Evolutionary conservation across 371 early-diverging fungal species (phyloP).

Genomic region (Scutellospora calospora): DNA sequence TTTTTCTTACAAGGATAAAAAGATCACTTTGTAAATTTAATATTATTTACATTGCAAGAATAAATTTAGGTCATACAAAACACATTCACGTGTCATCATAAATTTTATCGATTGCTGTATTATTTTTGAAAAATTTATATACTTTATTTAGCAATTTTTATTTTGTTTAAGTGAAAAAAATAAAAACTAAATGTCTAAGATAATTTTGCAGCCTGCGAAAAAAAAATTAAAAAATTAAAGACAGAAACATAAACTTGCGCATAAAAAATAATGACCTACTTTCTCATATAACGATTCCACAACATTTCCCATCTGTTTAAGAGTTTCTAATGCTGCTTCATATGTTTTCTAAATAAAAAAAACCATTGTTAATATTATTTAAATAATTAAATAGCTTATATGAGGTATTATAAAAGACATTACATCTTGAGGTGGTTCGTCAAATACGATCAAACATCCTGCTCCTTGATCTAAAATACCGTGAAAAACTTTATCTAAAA

Average conservation of each 20-base stretch:
- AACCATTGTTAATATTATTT: background rate
- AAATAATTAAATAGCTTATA: background rate
- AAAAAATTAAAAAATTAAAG: background rate
- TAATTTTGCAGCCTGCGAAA: slow-evolving; percentile 27
- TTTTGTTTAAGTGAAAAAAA: no score
- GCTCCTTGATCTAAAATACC: slow-evolving; percentile 98
- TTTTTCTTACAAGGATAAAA: no score
- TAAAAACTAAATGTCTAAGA: background rate
- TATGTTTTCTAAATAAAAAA: slow-evolving; percentile 77
- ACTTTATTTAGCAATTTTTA: no score
- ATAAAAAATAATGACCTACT: slow-evolving; percentile 51
- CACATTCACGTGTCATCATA: no score
- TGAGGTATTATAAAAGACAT: background rate
- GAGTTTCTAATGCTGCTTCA: slow-evolving; percentile 90
- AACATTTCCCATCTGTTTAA: slow-evolving; percentile 94
- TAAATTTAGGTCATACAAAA: no score
- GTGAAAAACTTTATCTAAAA: slow-evolving; percentile 94
- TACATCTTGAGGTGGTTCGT: slow-evolving; percentile 83
- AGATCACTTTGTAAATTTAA: no score
- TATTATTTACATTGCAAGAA: no score
- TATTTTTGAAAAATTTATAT: no score
- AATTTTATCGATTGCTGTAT: no score
- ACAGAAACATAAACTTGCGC: background rate
- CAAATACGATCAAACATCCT: slow-evolving; percentile 94
- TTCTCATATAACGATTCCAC: slow-evolving; percentile 95